Evolutionary conservation across 371 early-diverging fungal genomes (phyloP), one percentile per base, ranked within the genome.

Genomic region (Cokeromyces recurvatus): DNA sequence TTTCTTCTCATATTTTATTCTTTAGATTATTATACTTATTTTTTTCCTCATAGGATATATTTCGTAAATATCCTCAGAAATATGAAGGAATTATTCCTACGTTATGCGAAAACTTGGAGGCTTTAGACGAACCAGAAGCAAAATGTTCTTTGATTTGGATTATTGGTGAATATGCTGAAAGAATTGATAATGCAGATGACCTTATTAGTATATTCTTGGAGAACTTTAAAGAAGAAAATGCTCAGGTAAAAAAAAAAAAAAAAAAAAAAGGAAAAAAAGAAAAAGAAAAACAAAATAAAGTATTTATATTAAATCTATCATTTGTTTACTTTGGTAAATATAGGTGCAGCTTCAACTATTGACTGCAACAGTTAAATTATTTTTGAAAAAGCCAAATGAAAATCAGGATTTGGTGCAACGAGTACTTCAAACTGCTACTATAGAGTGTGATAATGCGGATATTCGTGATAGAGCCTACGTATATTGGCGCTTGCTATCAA

Each of bases 91-190:
- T 93, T 24, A 92, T 94, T 46, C 81, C 86, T 14, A 79, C 85
- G 0, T 74, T 97, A 9, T 94, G 96, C 64, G 89, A 94, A 52
- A 88, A 91, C 61, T 66, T 94, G 42, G 96, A 95, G 42, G 74
- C 72, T 10, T 62, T 95, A 50, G 92, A 92, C 62, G 95, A 94
- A 55, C 93, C 97, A 1, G 93, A 92, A 38, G 95, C 98, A 11
- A 92, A 91, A 53, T 87, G 91, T 1, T 86, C 94, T 4, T 68
- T 95, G 66, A 89, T 96, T 55, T 96, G 95, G 96, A 94, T 95
- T 51, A 79, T 98, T 64, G 98, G 98, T 45, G 92, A 98, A 66
- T 94, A 96, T 60, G 91, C 94, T 3, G 94, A 94, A 53, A 72
- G 89, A 24, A 90, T 95, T 44, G 88, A 87, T 21, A 92, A 93